Base-by-base conservation (phyloP, 495 filamentous ascomycete species). In the Paragyromitra xinjiangensis region DNA sequence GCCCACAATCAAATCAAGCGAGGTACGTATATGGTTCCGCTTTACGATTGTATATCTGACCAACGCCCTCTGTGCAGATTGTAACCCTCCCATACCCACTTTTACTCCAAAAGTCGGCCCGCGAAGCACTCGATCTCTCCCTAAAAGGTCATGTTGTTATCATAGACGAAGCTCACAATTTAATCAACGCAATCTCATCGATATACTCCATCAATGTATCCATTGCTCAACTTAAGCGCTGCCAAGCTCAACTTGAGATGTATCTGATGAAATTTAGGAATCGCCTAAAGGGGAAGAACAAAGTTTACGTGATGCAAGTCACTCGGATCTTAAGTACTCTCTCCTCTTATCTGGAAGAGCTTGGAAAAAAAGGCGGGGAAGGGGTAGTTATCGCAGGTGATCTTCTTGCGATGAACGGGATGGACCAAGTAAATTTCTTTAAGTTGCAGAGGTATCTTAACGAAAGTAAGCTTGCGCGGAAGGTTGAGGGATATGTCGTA, bases 151-250 rank as follows among this genome's bases (percentile, higher is more conserved):
- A 97, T 82, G 87, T 98, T 1, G 88, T 99, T 26, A 92, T 99
- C 55, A 93, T 99, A 76, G 95, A 99, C 80, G 95, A 99, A 85
- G 95, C 96, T 0, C 95, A 99, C 82, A 99, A 99, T 82, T 88
- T 99, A 40, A 98, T 98, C 90, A 94, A 97, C 83, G 92, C 95
- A 1, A 94, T 99, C 56, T 88, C 93, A 0, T 91, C 89, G 26
- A 95, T 97, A 64, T 89, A 98, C 81, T 96, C 95, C 1, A 88
- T 93, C 4, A 88, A 90, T 50, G 87, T 98, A 34, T 89, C 90
- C 9, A 85, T 95, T 5, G 83, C 81, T 26, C 94, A 98, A 76
- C 84, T 98, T 19, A 87, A 90, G 69, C 87, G 85, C 34, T 91
- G 92, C 14, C 87, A 92, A 73, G 86, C 88, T 34, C 92, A 96